These are phyloP conservation scores for Pseudonitzschia delicatissima DNA, from an alignment of 108 stramenopile genomes.

Conservation along the genomic window DNA sequence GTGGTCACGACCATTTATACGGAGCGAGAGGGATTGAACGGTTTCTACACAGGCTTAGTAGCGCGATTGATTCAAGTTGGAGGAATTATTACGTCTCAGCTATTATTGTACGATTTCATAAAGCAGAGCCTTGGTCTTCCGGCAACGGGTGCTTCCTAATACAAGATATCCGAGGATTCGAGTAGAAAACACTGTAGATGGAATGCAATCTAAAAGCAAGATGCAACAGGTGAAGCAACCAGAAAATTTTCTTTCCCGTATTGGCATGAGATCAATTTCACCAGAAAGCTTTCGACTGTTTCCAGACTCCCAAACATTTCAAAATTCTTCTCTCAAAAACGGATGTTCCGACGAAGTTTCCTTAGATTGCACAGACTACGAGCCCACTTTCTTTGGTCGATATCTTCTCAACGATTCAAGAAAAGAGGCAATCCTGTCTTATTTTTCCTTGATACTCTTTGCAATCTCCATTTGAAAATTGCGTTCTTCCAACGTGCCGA, in stretches of 20 bases:
- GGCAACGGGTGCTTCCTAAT: constrained; percentile 53
- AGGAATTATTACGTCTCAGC: constrained; percentile 89
- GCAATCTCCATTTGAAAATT: constrained; percentile 8
- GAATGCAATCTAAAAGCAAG: too few species aligned
- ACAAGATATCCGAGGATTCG: too few species aligned
- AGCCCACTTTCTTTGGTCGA: too few species aligned
- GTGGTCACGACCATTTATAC: constrained; percentile 34
- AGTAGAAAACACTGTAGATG: too few species aligned
- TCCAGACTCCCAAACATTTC: too few species aligned
- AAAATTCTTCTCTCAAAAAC: neutral
- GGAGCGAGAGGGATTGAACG: constrained; percentile 26
- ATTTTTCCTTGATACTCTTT: constrained; percentile 7
- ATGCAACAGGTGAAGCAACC: too few species aligned
- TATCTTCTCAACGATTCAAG: too few species aligned
- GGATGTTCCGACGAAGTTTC: neutral
- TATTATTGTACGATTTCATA: constrained; percentile 93
- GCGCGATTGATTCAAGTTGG: constrained; percentile 93
- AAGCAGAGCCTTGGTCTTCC: constrained; percentile 92
- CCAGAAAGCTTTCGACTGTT: too few species aligned
- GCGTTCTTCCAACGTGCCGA: constrained; percentile 5
- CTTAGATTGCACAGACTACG: too few species aligned
- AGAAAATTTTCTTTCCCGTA: too few species aligned
- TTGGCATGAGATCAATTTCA: too few species aligned
- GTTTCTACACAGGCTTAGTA: constrained; percentile 73
- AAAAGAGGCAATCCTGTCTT: neutral